Evolutionary conservation across 1,284 basidiomycete genomes (phyloP).

Genomic region (Moniliella sp.): DNA sequence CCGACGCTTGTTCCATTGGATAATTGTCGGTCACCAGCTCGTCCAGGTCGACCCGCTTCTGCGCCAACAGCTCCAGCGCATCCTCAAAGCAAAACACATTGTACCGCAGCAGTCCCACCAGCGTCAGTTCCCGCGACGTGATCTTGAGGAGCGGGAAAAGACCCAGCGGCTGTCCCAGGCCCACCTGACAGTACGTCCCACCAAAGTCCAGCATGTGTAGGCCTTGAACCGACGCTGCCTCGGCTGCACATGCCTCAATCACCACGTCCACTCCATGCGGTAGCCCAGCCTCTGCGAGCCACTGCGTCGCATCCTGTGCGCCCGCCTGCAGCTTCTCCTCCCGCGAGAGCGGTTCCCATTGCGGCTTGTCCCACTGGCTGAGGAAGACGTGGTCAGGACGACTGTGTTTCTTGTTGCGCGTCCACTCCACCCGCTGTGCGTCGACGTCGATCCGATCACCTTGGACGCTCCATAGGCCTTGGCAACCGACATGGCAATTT

Average conservation of each 20-base stretch:
- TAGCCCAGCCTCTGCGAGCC: neutral
- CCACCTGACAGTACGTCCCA: neutral
- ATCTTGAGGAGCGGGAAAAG: neutral
- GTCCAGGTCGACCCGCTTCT: neutral
- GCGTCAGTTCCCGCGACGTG: neutral
- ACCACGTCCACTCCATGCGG: neutral
- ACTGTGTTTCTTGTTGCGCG: neutral
- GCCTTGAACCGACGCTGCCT: neutral
- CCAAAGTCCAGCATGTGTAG: neutral
- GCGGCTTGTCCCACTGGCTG: neutral
- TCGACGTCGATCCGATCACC: neutral
- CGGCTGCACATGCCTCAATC: neutral
- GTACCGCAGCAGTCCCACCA: neutral
- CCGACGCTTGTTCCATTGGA: neutral
- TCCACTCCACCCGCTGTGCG: neutral
- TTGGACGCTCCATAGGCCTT: neutral
- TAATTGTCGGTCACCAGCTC: neutral
- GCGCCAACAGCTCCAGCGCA: neutral
- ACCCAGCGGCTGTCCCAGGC: neutral
- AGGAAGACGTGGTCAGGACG: neutral
- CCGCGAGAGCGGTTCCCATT: neutral
- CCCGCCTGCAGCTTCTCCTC: neutral
- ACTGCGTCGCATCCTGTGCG: neutral
- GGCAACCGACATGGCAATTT: neutral
- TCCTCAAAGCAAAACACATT: neutral